phyloP scores from a whole-genome alignment of 2,329 filamentous ascomycete genomes.

The Fusarium camptoceras region DNA sequence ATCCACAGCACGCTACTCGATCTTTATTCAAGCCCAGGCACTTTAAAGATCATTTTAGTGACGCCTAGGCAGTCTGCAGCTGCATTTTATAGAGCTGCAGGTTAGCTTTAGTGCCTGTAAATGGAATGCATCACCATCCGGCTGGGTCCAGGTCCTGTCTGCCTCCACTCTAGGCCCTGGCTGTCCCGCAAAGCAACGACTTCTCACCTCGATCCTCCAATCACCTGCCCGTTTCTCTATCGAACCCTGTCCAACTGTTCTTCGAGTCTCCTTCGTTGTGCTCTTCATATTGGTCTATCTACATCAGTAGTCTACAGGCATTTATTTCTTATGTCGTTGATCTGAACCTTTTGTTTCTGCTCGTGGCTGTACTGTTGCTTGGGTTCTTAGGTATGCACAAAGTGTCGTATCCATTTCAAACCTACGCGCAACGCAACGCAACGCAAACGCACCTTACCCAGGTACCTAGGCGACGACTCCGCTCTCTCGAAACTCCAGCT shows the following conservation, averaged over 20 bases:
- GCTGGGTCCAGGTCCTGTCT: constrained; percentile 24
- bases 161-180: constrained; percentile 36
- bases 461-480: constrained; percentile 27
- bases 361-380: constrained; percentile 14
- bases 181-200: constrained; percentile 34
- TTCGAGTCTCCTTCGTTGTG: constrained; percentile 45
- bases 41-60: neutral
- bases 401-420: constrained; percentile 34
- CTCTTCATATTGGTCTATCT: constrained; percentile 31
- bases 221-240: constrained; percentile 39
- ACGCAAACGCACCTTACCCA: constrained; percentile 15
- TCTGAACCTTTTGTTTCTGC: constrained; percentile 3
- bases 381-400: constrained; percentile 8
- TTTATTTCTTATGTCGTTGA: constrained; percentile 34
- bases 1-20: constrained; percentile 5
- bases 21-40: neutral
- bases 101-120: constrained; percentile 25
- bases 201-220: constrained; percentile 42
- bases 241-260: constrained; percentile 42
- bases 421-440: constrained; percentile 33
- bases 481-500: constrained; percentile 32
- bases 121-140: constrained; percentile 34
- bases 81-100: constrained; percentile 16
- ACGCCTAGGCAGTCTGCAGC: neutral
- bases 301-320: constrained; percentile 16